Conservation (phyloP, 148 eudicot species). For the Nepenthes gracilis region DNA sequence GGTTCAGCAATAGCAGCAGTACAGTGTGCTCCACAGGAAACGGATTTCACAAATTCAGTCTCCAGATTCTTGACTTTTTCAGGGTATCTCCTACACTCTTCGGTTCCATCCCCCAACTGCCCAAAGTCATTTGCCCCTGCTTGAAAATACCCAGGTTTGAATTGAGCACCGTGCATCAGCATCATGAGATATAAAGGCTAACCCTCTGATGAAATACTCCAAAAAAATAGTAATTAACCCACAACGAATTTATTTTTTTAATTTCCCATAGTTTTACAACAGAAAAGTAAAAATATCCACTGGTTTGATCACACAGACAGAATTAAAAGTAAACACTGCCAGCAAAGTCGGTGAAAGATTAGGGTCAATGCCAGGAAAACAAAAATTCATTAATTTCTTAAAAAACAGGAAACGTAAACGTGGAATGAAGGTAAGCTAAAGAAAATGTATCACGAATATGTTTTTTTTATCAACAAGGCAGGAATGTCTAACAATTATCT, state of each 20-base stretch:
- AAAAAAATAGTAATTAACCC: not conserved
- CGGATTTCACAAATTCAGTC: slow-evolving; percentile 73
- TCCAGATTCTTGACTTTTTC: slow-evolving; percentile 62
- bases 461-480: too few species aligned
- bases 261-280: not conserved
- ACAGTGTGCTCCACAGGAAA: slow-evolving; percentile 96
- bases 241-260: not conserved
- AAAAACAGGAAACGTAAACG: too few species aligned
- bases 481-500: too few species aligned
- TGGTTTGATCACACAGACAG: not conserved
- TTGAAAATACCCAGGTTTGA: slow-evolving; percentile 7
- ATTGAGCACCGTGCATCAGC: not conserved
- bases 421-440: too few species aligned
- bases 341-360: not conserved
- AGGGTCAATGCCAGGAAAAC: not conserved
- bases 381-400: not conserved
- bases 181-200: slow-evolving; percentile 2
- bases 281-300: not conserved
- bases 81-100: slow-evolving; percentile 63
- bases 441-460: too few species aligned
- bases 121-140: slow-evolving; percentile 97
- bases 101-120: slow-evolving; percentile 99
- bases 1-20: slow-evolving; percentile 98
- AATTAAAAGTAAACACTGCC: too few species aligned
- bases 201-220: not conserved